Conservation (phyloP, 2,329 filamentous ascomycete genomes). For the Metarhizium sp. region DNA sequence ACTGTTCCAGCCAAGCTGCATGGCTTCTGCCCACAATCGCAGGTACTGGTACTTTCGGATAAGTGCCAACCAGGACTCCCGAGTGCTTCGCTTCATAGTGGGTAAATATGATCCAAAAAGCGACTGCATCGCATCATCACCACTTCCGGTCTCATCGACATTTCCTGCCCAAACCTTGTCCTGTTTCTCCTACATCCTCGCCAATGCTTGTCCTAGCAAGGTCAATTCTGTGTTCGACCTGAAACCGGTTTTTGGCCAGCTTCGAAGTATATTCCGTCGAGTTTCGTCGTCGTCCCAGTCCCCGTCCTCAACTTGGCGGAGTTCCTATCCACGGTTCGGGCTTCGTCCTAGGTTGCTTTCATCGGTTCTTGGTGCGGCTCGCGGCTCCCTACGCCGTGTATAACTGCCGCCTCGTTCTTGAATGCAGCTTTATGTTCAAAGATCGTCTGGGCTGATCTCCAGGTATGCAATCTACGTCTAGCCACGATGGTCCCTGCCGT, state of each 20-base stretch:
- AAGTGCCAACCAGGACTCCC: neutral
- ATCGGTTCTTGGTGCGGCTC: slow-evolving; percentile 1
- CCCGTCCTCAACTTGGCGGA: neutral
- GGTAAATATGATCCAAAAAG: neutral
- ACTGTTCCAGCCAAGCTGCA: neutral
- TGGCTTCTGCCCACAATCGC: neutral
- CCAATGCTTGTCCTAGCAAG: neutral
- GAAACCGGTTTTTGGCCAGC: neutral
- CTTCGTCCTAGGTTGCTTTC: neutral
- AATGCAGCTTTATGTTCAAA: slow-evolving; percentile 1
- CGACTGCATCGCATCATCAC: slow-evolving; percentile 1
- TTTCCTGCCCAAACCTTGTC: neutral
- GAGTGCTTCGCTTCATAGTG: neutral
- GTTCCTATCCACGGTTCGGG: neutral
- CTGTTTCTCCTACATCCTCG: neutral
- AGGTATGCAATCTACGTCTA: neutral
- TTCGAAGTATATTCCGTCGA: neutral
- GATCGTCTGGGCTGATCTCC: neutral
- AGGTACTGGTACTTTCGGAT: neutral
- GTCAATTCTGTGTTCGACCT: neutral
- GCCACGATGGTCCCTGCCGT: neutral
- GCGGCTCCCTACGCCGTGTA: neutral
- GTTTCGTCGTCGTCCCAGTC: neutral
- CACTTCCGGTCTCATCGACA: neutral
- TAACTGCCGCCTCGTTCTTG: neutral